Percentiles rank a stretch among this genome's conserved stretches.
These are phyloP conservation scores for Fusarium musae DNA, from an alignment of 2,329 filamentous ascomycete species.

Conservation along the genomic window DNA sequence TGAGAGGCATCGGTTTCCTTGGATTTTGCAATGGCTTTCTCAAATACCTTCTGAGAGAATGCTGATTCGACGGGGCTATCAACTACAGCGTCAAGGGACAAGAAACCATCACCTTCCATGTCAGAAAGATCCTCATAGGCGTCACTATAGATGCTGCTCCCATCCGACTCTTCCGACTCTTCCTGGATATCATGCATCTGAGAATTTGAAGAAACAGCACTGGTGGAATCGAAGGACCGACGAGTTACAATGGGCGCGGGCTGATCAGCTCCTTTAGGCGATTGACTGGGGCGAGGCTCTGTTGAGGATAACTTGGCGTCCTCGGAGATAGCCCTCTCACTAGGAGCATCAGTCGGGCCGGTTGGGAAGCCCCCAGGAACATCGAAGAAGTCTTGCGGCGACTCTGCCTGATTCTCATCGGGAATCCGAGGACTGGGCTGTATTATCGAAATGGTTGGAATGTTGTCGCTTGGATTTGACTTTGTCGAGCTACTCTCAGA, in stretches of 20 bases:
- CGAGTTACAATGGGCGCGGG: conserved; percentile 22
- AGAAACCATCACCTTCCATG: conserved; percentile 72
- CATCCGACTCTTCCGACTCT: conserved; percentile 59
- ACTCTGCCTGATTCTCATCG: conserved; percentile 29
- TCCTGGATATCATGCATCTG: conserved; percentile 51
- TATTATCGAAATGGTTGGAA: conserved; percentile 59
- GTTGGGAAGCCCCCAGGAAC: conserved; percentile 70
- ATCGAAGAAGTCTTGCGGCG: conserved; percentile 54
- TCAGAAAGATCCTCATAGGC: conserved; percentile 79
- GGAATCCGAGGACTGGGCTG: conserved; percentile 55
- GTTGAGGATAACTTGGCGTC: neutral
- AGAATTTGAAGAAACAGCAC: conserved; percentile 23
- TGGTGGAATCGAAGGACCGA: conserved; percentile 34
- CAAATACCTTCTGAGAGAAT: conserved; percentile 38
- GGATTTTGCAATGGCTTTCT: conserved; percentile 40
- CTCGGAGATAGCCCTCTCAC: conserved; percentile 7
- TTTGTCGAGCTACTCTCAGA: conserved; percentile 1
- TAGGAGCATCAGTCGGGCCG: conserved; percentile 44
- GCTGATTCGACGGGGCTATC: conserved; percentile 60
- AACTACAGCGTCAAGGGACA: conserved; percentile 78
- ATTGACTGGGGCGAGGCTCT: neutral
- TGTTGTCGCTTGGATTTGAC: conserved; percentile 6
- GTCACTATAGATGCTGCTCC: conserved; percentile 76
- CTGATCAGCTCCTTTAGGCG: neutral
- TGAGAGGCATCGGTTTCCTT: conserved; percentile 20